phyloP scores from a whole-genome alignment of 176 grass and related monocot species.

The Avena atlantica region DNA sequence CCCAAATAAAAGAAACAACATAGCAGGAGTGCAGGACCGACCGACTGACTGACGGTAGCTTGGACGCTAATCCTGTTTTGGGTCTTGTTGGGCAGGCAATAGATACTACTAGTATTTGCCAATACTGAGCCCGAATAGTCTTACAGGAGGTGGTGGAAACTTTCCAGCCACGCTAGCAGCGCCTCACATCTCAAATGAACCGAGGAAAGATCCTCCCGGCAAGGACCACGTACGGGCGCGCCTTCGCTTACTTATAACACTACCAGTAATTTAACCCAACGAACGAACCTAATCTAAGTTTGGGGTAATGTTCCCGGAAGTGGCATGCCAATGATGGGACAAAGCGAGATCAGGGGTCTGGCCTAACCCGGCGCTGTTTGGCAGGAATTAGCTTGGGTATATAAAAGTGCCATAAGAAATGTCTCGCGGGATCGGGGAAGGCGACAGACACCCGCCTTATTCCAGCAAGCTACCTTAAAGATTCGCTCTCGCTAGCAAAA shows the following conservation, averaged over 20 bases:
- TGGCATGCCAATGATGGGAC: slow-evolving; percentile 11
- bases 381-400: background rate
- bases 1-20: background rate
- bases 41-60: slow-evolving; percentile 5
- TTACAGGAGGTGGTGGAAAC: background rate
- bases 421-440: background rate
- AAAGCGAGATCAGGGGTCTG: background rate
- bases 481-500: background rate
- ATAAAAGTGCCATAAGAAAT: background rate
- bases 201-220: slow-evolving; percentile 12
- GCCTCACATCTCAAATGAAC: background rate
- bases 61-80: background rate
- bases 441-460: slow-evolving; percentile 8
- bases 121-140: no score
- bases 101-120: background rate
- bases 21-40: no score
- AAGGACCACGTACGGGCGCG: background rate
- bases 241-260: background rate
- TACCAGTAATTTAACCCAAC: background rate
- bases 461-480: slow-evolving; percentile 36
- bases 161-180: background rate
- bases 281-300: background rate
- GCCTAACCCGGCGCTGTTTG: slow-evolving; percentile 36
- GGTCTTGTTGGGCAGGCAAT: background rate
- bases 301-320: background rate